Conservation (phyloP, 495 filamentous ascomycete genomes). For the Cercophora sp. region DNA sequence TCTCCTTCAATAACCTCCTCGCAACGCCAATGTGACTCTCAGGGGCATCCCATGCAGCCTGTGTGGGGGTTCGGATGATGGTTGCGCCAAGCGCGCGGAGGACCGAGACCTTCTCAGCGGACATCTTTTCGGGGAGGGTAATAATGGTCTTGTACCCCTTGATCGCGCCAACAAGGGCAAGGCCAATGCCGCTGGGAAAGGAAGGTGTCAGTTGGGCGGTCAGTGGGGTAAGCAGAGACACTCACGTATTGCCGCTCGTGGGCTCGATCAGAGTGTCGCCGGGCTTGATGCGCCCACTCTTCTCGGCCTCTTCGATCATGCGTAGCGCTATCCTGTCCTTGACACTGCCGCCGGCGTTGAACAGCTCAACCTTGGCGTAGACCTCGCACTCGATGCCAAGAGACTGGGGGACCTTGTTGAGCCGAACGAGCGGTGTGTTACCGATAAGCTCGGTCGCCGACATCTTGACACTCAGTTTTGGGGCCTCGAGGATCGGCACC, state of each 20-base stretch:
- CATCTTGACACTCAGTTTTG: constrained; percentile 27
- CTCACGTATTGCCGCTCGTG: constrained; percentile 91
- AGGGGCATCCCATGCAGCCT: constrained; percentile 88
- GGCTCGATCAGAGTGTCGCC: constrained; percentile 97
- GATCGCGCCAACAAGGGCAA: constrained; percentile 89
- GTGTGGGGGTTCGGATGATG: constrained; percentile 95
- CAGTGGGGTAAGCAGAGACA: constrained; percentile 10
- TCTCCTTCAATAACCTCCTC: constrained; percentile 82
- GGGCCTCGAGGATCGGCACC: constrained; percentile 22
- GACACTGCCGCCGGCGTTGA: constrained; percentile 96
- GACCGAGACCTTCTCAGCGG: constrained; percentile 92
- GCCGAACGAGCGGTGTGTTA: constrained; percentile 86
- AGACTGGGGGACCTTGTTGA: constrained; percentile 88
- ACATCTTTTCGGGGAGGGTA: constrained; percentile 99
- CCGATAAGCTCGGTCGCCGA: constrained; percentile 67
- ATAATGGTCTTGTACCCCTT: constrained; percentile 99
- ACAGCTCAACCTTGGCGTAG: constrained; percentile 93
- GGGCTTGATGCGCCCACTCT: constrained; percentile 86
- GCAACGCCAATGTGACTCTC: constrained; percentile 98
- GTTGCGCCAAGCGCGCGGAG: constrained; percentile 89
- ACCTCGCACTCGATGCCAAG: constrained; percentile 84
- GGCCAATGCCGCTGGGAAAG: constrained; percentile 70
- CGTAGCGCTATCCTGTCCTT: constrained; percentile 96
- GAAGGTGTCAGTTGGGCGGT: constrained; percentile 15
- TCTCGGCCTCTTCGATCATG: constrained; percentile 97